Conservation (phyloP, 2,329 filamentous ascomycete genomes). For the Apiospora malaysiana region DNA sequence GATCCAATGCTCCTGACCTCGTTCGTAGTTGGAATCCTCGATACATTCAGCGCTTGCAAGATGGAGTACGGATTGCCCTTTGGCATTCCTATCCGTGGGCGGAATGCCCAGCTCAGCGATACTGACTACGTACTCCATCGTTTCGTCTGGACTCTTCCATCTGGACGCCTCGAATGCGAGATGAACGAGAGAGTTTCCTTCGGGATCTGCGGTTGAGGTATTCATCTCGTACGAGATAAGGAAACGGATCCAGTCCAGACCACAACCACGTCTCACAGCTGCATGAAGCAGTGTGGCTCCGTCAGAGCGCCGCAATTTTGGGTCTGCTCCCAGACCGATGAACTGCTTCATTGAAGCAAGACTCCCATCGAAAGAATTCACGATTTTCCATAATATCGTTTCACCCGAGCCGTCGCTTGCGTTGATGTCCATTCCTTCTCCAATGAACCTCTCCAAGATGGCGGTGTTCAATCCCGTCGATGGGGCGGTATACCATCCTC, state of each 20-base stretch:
- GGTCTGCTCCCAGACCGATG: background rate
- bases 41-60: background rate
- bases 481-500: background rate
- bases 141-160: background rate
- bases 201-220: background rate
- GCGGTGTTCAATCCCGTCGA: background rate
- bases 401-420: background rate
- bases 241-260: background rate
- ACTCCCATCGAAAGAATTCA: background rate
- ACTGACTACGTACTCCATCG: background rate
- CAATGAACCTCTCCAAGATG: background rate
- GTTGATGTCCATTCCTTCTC: background rate
- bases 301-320: background rate
- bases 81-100: background rate
- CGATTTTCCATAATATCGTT: background rate
- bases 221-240: background rate
- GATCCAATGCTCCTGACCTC: background rate
- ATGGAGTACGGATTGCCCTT: background rate
- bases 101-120: background rate
- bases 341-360: background rate
- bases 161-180: background rate
- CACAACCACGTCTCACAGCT: background rate
- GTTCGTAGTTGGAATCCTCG: background rate
- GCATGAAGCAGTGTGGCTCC: background rate
- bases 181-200: background rate